phyloP scores from a whole-genome alignment of 164 flowering plant species.

The Aristolochia californica region DNA sequence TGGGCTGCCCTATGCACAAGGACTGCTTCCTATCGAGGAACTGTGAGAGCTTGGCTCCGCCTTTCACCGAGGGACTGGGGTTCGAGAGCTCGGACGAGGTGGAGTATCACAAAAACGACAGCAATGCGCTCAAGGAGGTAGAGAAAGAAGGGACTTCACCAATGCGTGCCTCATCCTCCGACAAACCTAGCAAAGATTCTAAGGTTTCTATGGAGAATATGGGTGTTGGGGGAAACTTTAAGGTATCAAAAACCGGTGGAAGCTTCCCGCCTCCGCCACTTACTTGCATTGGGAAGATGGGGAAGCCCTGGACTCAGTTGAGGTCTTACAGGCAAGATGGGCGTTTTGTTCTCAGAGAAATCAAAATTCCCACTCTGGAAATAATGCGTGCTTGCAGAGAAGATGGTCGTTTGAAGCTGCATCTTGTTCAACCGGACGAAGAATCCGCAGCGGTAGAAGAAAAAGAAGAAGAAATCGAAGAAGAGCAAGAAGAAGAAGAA shows the following conservation, averaged over 20 bases:
- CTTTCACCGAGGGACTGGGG: slow-evolving; percentile 4
- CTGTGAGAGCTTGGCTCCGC: background rate
- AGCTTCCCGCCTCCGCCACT: slow-evolving; percentile 84
- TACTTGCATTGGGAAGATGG: slow-evolving; percentile 58
- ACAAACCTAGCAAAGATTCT: no score
- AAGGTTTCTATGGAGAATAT: background rate
- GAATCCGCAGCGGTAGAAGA: slow-evolving; percentile 20
- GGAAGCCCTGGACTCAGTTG: slow-evolving; percentile 64
- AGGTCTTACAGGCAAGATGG: slow-evolving; percentile 53
- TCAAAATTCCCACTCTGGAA: slow-evolving; percentile 55
- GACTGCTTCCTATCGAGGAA: slow-evolving; percentile 4
- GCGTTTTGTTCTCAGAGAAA: slow-evolving; percentile 63
- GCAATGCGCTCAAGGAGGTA: slow-evolving; percentile 1
- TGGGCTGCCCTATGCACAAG: slow-evolving; percentile 1
- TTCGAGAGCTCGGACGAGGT: slow-evolving; percentile 6
- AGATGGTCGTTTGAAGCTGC: slow-evolving; percentile 64
- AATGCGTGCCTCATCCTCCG: no score
- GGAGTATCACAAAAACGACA: slow-evolving; percentile 13
- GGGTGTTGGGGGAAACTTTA: slow-evolving; percentile 5
- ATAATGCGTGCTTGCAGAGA: slow-evolving; percentile 61
- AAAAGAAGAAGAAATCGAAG: no score
- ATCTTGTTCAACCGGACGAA: slow-evolving; percentile 42
- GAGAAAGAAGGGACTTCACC: background rate
- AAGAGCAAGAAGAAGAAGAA: slow-evolving; percentile 10
- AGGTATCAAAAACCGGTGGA: slow-evolving; percentile 18